These are phyloP conservation scores for Sparassis latifolia DNA, from an alignment of 1,284 basidiomycete species.

Conservation along the genomic window DNA sequence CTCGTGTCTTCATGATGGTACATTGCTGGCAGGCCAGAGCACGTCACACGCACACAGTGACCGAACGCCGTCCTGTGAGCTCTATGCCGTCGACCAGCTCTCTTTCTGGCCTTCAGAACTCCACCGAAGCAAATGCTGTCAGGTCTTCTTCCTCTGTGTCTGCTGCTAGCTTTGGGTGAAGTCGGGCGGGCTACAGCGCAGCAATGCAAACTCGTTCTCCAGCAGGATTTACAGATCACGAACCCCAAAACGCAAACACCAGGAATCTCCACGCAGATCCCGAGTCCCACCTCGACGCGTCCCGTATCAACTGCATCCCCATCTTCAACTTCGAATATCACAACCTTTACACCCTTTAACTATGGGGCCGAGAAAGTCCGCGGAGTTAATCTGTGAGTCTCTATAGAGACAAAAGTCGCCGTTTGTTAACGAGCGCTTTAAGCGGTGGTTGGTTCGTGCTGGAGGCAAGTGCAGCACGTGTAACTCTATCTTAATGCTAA, in stretches of 20 bases:
- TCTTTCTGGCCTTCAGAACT: too few species aligned
- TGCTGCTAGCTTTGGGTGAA: conserved; percentile 1
- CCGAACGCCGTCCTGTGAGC: too few species aligned
- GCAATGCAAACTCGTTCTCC: conserved; percentile 19
- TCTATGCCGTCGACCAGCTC: too few species aligned
- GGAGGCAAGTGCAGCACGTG: conserved; percentile 35
- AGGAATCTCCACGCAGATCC: conserved; percentile 3
- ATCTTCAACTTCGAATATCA: conserved; percentile 2
- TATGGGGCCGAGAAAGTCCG: conserved; percentile 48
- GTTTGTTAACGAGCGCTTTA: not conserved
- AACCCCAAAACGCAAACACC: conserved; percentile 3
- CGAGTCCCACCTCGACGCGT: conserved; percentile 5
- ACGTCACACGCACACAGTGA: too few species aligned
- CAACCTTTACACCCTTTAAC: conserved; percentile 34
- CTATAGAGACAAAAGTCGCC: not conserved
- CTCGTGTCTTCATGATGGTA: too few species aligned
- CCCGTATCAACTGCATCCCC: conserved; percentile 7
- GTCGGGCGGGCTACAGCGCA: conserved; percentile 8
- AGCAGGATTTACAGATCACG: conserved; percentile 8
- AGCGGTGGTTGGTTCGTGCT: conserved; percentile 65
- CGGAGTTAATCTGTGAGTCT: conserved; percentile 58
- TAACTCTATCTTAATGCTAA: not conserved
- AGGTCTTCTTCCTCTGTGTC: too few species aligned
- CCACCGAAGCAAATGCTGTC: too few species aligned
- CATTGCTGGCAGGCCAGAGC: too few species aligned